These are phyloP conservation scores for Striga hermonthica DNA, from an alignment of 305 asterid genomes.

Conservation along the genomic window DNA sequence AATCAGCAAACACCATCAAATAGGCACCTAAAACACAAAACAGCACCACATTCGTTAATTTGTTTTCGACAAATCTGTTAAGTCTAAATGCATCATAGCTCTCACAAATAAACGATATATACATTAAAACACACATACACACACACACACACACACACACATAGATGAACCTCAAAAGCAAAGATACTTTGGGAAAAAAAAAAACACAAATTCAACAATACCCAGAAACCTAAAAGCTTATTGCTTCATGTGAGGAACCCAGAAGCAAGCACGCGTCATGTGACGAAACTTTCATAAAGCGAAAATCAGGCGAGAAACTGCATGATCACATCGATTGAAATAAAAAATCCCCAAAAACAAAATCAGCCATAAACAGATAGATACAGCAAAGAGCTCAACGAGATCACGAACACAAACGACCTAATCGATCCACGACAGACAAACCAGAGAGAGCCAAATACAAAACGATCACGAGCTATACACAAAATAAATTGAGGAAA, in stretches of 20 bases:
- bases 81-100: neutral
- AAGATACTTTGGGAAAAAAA: neutral
- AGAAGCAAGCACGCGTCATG: constrained; percentile 17
- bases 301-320: constrained; percentile 19
- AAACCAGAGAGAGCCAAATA: constrained; percentile 4
- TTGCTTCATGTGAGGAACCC: neutral
- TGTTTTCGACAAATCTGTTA: neutral
- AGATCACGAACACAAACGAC: too few relatives aligned
- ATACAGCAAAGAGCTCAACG: neutral
- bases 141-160: too few relatives aligned
- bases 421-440: constrained; percentile 3
- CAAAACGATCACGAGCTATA: constrained; percentile 27
- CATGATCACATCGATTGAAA: constrained; percentile 19
- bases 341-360: neutral
- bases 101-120: neutral
- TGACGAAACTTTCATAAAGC: constrained; percentile 10
- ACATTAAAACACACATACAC: too few relatives aligned
- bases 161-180: neutral
- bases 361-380: too few relatives aligned
- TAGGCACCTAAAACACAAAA: neutral
- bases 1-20: too few relatives aligned
- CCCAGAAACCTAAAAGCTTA: neutral
- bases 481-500: neutral
- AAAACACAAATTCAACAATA: neutral
- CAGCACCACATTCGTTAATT: too few relatives aligned